phyloP scores from a whole-genome alignment of 2,329 filamentous ascomycete species.

The Daldinia eschscholtzii region DNA sequence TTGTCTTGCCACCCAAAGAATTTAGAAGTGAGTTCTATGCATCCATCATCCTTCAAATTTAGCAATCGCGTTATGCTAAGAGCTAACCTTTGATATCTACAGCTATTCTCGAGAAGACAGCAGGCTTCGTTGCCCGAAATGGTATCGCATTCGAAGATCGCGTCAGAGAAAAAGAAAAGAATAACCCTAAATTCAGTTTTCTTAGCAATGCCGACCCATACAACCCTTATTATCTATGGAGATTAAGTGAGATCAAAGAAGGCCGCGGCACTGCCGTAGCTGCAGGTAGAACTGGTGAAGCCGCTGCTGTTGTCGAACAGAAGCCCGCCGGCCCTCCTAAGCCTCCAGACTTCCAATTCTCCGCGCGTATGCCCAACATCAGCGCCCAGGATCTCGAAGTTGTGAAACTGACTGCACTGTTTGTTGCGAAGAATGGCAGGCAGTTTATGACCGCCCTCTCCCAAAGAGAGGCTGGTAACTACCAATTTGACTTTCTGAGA shows the following conservation, averaged over 20 bases:
- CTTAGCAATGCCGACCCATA: conserved; percentile 85
- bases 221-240: conserved; percentile 90
- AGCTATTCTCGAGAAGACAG: conserved; percentile 87
- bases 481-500: conserved; percentile 95
- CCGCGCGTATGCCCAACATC: conserved; percentile 96
- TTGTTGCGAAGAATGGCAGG: conserved; percentile 92
- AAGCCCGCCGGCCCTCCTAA: conserved; percentile 86
- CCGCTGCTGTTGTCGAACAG: conserved; percentile 65
- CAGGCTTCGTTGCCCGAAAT: conserved; percentile 84
- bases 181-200: conserved; percentile 93
- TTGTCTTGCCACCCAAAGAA: conserved; percentile 90
- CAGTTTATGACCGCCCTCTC: conserved; percentile 91
- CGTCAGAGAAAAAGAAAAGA: conserved; percentile 85
- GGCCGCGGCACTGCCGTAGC: conserved; percentile 84
- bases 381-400: conserved; percentile 90
- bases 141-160: conserved; percentile 80
- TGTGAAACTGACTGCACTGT: conserved; percentile 83
- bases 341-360: conserved; percentile 91
- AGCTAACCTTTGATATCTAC: conserved; percentile 54
- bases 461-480: conserved; percentile 89
- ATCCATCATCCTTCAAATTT: background rate
- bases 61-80: conserved; percentile 55
- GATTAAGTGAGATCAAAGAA: conserved; percentile 84
- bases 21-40: conserved; percentile 69
- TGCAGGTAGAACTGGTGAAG: conserved; percentile 78